A percentile compares a stretch with the other conserved stretches of the same genome.
Conservation (phyloP, 352 stramenopile genomes). For the Phytophthora uliginosa region DNA sequence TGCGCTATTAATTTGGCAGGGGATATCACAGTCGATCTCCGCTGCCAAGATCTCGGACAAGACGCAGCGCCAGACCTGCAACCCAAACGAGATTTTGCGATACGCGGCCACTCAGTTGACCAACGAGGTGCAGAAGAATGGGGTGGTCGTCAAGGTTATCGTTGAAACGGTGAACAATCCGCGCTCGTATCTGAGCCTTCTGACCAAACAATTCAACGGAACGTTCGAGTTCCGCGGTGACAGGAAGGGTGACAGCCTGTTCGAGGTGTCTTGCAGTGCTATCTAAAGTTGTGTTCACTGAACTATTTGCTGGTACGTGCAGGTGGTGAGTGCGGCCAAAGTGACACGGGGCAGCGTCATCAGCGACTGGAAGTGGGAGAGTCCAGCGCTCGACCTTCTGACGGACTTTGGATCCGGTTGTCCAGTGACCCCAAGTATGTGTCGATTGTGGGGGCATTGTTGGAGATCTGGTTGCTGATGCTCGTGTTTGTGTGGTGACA, state of each 20-base stretch:
- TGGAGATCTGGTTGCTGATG: neutral
- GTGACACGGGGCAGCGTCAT: slow-evolving; percentile 93
- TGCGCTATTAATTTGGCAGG: slow-evolving; percentile 39
- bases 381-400: slow-evolving; percentile 62
- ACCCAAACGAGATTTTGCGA: slow-evolving; percentile 96
- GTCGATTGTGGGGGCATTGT: neutral
- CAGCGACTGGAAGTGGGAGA: slow-evolving; percentile 92
- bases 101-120: slow-evolving; percentile 96
- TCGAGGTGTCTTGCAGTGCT: slow-evolving; percentile 71
- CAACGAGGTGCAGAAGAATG: slow-evolving; percentile 87
- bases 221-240: slow-evolving; percentile 96
- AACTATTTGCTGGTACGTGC: slow-evolving; percentile 6
- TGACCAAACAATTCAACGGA: slow-evolving; percentile 92
- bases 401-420: slow-evolving; percentile 93
- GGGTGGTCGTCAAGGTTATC: slow-evolving; percentile 92
- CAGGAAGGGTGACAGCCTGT: slow-evolving; percentile 97
- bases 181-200: slow-evolving; percentile 91
- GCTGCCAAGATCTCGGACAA: slow-evolving; percentile 96
- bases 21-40: slow-evolving; percentile 92
- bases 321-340: slow-evolving; percentile 95
- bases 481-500: neutral
- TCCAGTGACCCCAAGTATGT: slow-evolving; percentile 92
- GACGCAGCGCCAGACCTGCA: slow-evolving; percentile 93
- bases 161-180: slow-evolving; percentile 97
- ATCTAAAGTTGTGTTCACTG: neutral